phyloP scores from a whole-genome alignment of 2,329 filamentous ascomycete species.

The Colletotrichum sidae region DNA sequence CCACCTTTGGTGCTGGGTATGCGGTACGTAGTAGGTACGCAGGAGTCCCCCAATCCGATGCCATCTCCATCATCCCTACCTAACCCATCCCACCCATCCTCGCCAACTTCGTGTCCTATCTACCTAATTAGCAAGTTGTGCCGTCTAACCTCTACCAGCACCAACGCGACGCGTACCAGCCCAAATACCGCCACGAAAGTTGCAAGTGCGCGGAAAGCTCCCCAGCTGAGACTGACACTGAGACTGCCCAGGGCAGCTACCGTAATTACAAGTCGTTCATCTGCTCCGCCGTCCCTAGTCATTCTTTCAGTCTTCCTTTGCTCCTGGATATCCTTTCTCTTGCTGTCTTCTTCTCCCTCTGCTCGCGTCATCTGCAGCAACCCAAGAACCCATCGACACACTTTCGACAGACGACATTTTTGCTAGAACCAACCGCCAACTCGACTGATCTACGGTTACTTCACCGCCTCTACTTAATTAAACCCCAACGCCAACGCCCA shows the following conservation, averaged over 20 bases:
- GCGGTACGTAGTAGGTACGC: no score
- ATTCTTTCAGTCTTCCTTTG: neutral
- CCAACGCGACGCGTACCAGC: slow-evolving; percentile 1
- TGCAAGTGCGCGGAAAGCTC: no score
- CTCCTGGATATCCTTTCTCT: slow-evolving; percentile 6
- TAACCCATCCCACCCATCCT: slow-evolving; percentile 5
- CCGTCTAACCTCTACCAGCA: slow-evolving; percentile 3
- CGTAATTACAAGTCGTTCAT: slow-evolving; percentile 6
- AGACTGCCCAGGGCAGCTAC: no score
- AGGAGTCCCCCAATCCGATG: slow-evolving; percentile 19
- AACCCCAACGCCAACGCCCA: slow-evolving; percentile 13
- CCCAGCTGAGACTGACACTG: no score
- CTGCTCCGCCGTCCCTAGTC: slow-evolving; percentile 16
- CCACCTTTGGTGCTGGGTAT: neutral
- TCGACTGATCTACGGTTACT: neutral
- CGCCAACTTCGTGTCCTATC: neutral
- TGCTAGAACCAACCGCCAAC: neutral
- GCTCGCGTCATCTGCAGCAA: slow-evolving; percentile 5
- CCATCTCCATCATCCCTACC: neutral
- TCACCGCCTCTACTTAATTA: slow-evolving; percentile 6
- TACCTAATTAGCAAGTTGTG: neutral
- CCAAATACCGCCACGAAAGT: neutral
- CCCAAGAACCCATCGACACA: neutral
- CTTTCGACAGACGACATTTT: neutral
- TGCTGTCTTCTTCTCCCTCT: slow-evolving; percentile 2